Conservation (phyloP, 495 filamentous ascomycete genomes). For the Hypoxylon perforatum region DNA sequence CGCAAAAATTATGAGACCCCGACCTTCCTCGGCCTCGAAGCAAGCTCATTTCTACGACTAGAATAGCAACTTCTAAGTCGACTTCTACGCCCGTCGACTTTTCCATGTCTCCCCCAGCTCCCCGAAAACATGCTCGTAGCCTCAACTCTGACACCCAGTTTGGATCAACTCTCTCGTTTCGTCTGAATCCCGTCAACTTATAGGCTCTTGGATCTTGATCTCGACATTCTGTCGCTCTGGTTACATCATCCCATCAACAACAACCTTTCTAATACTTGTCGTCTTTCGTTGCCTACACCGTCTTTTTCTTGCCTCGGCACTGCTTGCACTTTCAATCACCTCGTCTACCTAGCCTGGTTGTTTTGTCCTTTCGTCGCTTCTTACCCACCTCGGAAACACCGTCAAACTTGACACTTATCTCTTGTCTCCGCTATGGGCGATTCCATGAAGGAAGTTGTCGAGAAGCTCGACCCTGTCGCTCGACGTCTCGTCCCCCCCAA, state of each 20-base stretch:
- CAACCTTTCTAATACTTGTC: not conserved
- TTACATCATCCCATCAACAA: conserved; percentile 5
- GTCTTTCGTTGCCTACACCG: not conserved
- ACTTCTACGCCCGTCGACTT: too few relatives aligned
- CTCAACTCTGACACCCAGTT: conserved; percentile 5
- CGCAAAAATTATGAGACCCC: too few relatives aligned
- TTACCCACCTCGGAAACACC: conserved; percentile 4
- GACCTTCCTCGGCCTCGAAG: too few relatives aligned
- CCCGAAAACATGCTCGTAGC: conserved; percentile 23
- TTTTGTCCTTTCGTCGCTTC: too few relatives aligned
- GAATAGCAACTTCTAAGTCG: too few relatives aligned
- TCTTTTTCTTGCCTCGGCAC: conserved; percentile 9
- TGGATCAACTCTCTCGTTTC: conserved; percentile 22
- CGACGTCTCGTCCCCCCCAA: conserved; percentile 40
- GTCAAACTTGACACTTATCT: conserved; percentile 35
- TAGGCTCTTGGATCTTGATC: conserved; percentile 12
- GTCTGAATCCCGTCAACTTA: conserved; percentile 7
- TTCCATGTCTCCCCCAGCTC: conserved; percentile 10
- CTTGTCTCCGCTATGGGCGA: conserved; percentile 47
- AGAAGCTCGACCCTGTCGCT: conserved; percentile 47
- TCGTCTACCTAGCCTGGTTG: not conserved
- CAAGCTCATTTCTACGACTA: too few relatives aligned
- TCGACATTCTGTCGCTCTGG: conserved; percentile 2
- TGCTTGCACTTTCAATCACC: not conserved
- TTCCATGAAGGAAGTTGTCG: conserved; percentile 47